These are phyloP conservation scores for Mycoemilia scoparia DNA, from an alignment of 192 early-diverging fungal species.

Conservation along the genomic window DNA sequence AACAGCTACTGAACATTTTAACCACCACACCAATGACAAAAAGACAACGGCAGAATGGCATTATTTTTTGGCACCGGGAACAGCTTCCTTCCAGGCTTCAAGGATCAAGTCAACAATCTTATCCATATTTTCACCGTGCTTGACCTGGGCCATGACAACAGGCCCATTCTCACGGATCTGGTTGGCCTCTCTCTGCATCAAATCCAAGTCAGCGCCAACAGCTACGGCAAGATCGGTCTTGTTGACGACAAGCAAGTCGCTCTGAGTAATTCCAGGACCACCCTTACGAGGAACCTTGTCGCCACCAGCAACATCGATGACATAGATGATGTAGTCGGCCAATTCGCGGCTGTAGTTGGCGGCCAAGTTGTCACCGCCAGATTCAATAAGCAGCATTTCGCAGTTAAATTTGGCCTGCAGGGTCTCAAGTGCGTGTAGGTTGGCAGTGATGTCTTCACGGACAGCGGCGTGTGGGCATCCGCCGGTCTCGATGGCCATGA, in stretches of 20 bases:
- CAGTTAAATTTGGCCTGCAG: constrained; percentile 73
- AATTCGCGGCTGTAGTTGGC: constrained; percentile 59
- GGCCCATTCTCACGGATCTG: constrained; percentile 79
- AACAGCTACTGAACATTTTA: no score
- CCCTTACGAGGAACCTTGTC: constrained; percentile 96
- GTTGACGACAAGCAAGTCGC: constrained; percentile 87
- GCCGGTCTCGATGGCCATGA: constrained; percentile 87
- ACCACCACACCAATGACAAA: no score
- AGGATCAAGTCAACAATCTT: constrained; percentile 65
- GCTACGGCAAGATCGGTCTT: constrained; percentile 86
- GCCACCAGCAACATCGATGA: constrained; percentile 93
- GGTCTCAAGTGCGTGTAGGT: constrained; percentile 72
- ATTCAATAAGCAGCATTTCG: constrained; percentile 76
- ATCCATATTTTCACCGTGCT: constrained; percentile 70
- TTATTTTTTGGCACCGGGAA: constrained; percentile 22
- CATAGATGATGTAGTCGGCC: constrained; percentile 92
- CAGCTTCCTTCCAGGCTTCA: constrained; percentile 26
- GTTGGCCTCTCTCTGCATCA: constrained; percentile 80
- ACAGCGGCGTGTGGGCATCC: constrained; percentile 93
- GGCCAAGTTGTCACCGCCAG: constrained; percentile 85
- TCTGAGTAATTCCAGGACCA: constrained; percentile 93
- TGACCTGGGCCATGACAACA: constrained; percentile 82
- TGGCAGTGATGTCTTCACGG: constrained; percentile 91
- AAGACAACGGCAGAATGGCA: no score
- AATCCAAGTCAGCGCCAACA: constrained; percentile 77